Base-by-base conservation (phyloP, 139 green algal genomes). In the Chara braunii region DNA sequence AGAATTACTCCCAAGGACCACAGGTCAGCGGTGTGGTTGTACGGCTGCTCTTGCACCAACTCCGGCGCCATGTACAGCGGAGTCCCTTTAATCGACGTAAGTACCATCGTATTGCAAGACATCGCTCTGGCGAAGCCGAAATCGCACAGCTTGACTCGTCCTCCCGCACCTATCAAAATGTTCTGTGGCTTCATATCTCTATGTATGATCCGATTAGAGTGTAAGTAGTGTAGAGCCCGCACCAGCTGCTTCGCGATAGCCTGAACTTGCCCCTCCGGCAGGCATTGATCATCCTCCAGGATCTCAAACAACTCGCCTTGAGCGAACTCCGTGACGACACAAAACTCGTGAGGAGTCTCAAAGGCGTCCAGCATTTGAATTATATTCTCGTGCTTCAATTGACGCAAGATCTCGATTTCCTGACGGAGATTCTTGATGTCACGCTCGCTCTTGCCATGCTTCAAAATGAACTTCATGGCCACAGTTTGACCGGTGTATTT, bases 31-130 rank as follows among this genome's bases (percentile, higher is more conserved):
- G 71, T 85, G 65, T 84, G 79, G 61, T 85, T 84, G 72, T 85
- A 99, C 2, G 93, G 88, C 78, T 95, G 84, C 76, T 99, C 93
- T 69, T 98, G 89, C 43, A 99, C 91, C 29, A 99, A 83, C 78
- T 99, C 93, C 18, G 93, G 93, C 6, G 93, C 93, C 80, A 98
- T 98, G 85, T 99, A 99, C 40, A 99, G 79, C 3, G 93, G 93
- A 30, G 93, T 99, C 67, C 65, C 68, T 74, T 77, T 77, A 26
- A 77, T 77, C 60, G 68, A 77, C 9, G 68, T 77, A 33, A 77
- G 43, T 7, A 77, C 85, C 80, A 96, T 89, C 11, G 93, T 97
- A 72, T 88, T 88, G 63, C 60, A 80, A 37, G 73, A 87, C 85
- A 98, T 95, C 43, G 90, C 89, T 3, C 78, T 68, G 9, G 88